Evolutionary conservation across 1,284 basidiomycete genomes (phyloP).

Genomic region (Veloboletus limbatus): DNA sequence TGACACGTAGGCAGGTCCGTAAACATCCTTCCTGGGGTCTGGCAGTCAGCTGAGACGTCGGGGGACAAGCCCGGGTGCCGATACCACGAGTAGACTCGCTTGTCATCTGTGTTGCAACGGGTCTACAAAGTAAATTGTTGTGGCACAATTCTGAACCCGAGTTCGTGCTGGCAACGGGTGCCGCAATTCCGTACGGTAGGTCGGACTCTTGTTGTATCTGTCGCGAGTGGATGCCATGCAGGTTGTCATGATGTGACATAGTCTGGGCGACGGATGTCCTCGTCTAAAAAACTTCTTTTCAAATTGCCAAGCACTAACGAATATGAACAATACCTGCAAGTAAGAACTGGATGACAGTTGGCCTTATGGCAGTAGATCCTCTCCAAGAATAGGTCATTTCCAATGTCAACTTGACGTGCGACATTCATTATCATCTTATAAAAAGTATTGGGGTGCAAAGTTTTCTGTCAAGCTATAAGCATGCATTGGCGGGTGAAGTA

Average conservation of each 20-base stretch:
- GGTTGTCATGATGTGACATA: constrained; percentile 5
- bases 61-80: constrained; percentile 6
- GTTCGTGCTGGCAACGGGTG: neutral
- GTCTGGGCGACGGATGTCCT: neutral
- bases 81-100: neutral
- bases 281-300: constrained; percentile 1
- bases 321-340: no score
- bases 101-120: neutral
- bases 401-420: no score
- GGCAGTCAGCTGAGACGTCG: constrained; percentile 12
- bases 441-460: no score
- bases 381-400: constrained; percentile 22
- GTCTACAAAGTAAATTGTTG: neutral
- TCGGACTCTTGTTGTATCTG: neutral
- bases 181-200: neutral
- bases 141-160: neutral
- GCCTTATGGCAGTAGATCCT: constrained; percentile 16
- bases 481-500: neutral
- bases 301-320: constrained; percentile 10
- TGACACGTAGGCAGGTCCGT: constrained; percentile 4
- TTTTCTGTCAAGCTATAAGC: neutral
- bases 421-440: neutral
- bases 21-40: constrained; percentile 4
- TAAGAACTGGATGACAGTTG: constrained; percentile 6
- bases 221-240: constrained; percentile 4